These are phyloP conservation scores for Sclerospora graminicola DNA, from an alignment of 352 stramenopile genomes.

Conservation along the genomic window DNA sequence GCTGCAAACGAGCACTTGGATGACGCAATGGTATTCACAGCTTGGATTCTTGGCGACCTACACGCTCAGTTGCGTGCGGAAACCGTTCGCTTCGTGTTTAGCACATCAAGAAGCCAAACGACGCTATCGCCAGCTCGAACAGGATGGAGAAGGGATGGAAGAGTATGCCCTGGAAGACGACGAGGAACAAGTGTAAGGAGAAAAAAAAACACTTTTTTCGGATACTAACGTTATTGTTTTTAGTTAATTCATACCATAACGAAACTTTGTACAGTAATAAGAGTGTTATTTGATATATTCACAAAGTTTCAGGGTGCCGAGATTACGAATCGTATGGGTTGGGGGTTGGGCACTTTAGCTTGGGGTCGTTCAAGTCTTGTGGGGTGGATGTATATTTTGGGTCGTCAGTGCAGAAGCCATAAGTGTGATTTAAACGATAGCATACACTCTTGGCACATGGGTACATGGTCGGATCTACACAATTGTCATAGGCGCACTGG, in stretches of 20 bases:
- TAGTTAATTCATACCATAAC: too few relatives aligned
- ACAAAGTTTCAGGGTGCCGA: conserved; percentile 13
- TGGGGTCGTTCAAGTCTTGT: conserved; percentile 20
- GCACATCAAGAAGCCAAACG: conserved; percentile 17
- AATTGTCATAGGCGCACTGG: conserved; percentile 51
- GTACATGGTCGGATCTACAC: conserved; percentile 42
- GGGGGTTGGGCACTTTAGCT: conserved; percentile 26
- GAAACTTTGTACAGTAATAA: too few relatives aligned
- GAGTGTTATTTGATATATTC: too few relatives aligned
- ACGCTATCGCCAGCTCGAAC: conserved; percentile 24
- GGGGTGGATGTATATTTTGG: conserved; percentile 4
- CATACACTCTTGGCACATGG: conserved; percentile 41
- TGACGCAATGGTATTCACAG: conserved; percentile 21
- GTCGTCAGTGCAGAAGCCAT: conserved; percentile 32
- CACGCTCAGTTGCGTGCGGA: conserved; percentile 18
- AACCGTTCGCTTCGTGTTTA: conserved; percentile 28
- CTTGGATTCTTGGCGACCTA: conserved; percentile 19
- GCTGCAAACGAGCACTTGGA: conserved; percentile 17
- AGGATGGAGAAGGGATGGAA: conserved; percentile 30
- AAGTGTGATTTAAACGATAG: conserved; percentile 43
- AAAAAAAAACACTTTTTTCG: too few relatives aligned
- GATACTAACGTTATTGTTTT: too few relatives aligned
- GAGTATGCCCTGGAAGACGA: conserved; percentile 26
- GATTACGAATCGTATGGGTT: conserved; percentile 26
- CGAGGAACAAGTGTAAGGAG: conserved; percentile 12